Conservation (phyloP, 306 rosid species). For the Benincasa hispida region DNA sequence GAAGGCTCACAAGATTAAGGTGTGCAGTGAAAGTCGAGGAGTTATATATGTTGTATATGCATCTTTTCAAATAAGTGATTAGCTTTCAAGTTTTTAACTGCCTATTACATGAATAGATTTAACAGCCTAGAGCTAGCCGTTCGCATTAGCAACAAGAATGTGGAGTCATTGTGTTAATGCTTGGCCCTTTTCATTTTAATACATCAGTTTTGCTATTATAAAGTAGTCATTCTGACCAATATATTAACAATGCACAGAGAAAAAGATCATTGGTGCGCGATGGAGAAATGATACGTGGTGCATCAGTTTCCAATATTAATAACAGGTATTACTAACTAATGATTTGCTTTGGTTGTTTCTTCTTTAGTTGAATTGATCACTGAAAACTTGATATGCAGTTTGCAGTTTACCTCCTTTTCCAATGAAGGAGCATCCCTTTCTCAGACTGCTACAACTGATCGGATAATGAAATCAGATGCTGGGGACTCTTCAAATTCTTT, state of each 20-base stretch:
- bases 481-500: slow-evolving; percentile 47
- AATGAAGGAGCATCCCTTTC: slow-evolving; percentile 22
- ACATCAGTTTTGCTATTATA: neutral
- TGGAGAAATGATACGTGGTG: slow-evolving; percentile 37
- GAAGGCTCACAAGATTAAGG: slow-evolving; percentile 71
- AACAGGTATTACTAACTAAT: slow-evolving; percentile 48
- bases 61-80: neutral
- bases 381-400: slow-evolving; percentile 31
- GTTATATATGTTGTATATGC: neutral
- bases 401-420: slow-evolving; percentile 14
- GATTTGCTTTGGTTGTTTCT: neutral
- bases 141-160: neutral
- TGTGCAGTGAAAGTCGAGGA: slow-evolving; percentile 7
- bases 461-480: slow-evolving; percentile 18
- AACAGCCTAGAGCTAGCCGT: neutral
- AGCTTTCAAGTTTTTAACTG: neutral
- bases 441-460: slow-evolving; percentile 22
- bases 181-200: neutral
- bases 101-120: neutral
- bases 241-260: slow-evolving; percentile 47
- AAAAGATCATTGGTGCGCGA: slow-evolving; percentile 45
- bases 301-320: slow-evolving; percentile 38
- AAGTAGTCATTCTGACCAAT: neutral
- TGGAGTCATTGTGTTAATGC: neutral
- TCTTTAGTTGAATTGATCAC: slow-evolving; percentile 11